phyloP scores from a whole-genome alignment of 331 rosid species.

The Pyracantha coccinea region DNA sequence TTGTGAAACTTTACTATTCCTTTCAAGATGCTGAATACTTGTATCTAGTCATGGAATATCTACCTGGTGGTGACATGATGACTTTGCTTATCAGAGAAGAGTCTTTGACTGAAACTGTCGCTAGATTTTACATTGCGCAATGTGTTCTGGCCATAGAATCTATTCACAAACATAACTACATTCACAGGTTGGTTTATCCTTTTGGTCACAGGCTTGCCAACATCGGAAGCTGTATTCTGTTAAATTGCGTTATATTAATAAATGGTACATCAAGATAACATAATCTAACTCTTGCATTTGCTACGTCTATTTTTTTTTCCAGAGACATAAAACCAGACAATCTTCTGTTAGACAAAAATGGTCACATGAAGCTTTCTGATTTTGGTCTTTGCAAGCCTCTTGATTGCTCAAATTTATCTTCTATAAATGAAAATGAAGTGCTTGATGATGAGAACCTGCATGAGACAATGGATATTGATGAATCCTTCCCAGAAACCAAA shows the following conservation, averaged over 20 bases:
- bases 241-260: not conserved
- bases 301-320: not conserved
- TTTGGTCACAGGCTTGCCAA: slow-evolving; percentile 3
- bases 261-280: not conserved
- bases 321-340: slow-evolving; percentile 99
- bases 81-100: slow-evolving; percentile 45
- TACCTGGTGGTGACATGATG: slow-evolving; percentile 54
- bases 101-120: slow-evolving; percentile 43
- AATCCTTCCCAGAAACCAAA: slow-evolving; percentile 29
- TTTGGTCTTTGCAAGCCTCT: slow-evolving; percentile 99
- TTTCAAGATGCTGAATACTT: slow-evolving; percentile 45
- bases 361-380: slow-evolving; percentile 96
- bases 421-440: slow-evolving; percentile 73
- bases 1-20: slow-evolving; percentile 46
- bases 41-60: slow-evolving; percentile 46
- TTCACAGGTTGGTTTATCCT: slow-evolving; percentile 39
- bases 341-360: slow-evolving; percentile 77
- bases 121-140: slow-evolving; percentile 45
- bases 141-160: slow-evolving; percentile 44
- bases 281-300: slow-evolving; percentile 7
- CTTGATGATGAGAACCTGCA: slow-evolving; percentile 69
- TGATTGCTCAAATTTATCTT: slow-evolving; percentile 68
- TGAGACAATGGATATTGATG: slow-evolving; percentile 67
- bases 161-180: slow-evolving; percentile 40
- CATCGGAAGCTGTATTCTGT: not conserved